These are phyloP conservation scores for Aleurites moluccanus DNA, from an alignment of 441 rosid genomes.

Conservation along the genomic window DNA sequence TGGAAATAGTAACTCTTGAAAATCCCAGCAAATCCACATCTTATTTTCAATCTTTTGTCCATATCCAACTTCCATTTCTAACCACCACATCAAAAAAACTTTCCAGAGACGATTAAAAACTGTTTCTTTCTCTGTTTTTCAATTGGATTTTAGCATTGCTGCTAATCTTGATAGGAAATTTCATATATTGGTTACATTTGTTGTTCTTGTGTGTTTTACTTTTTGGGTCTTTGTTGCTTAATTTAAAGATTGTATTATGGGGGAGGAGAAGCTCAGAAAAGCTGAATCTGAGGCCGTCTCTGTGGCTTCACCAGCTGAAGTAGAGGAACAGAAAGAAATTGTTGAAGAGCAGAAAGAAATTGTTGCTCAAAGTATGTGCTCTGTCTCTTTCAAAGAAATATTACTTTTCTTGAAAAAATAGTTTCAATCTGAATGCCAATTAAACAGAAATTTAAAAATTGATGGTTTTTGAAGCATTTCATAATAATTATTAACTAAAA, in stretches of 20 bases:
- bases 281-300: slow-evolving; percentile 19
- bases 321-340: slow-evolving; percentile 16
- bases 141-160: not conserved
- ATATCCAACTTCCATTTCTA: slow-evolving; percentile 18
- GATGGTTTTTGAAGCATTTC: not conserved
- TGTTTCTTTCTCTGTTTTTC: slow-evolving; percentile 1
- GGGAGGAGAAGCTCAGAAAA: slow-evolving; percentile 29
- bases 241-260: slow-evolving; percentile 36
- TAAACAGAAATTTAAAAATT: not conserved
- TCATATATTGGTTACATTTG: not conserved
- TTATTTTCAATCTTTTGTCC: not conserved
- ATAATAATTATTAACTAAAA: not conserved
- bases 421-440: not conserved
- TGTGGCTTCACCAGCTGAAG: slow-evolving; percentile 12
- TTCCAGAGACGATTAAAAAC: slow-evolving; percentile 11
- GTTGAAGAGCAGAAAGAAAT: slow-evolving; percentile 11
- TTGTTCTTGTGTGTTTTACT: not conserved
- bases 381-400: not conserved
- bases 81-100: slow-evolving; percentile 21
- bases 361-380: slow-evolving; percentile 20
- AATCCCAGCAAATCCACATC: not conserved
- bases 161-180: slow-evolving; percentile 2
- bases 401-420: not conserved
- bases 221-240: slow-evolving; percentile 24
- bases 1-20: not conserved